Base-by-base conservation (phyloP, 495 filamentous ascomycete genomes). In the Neurospora sp. region DNA sequence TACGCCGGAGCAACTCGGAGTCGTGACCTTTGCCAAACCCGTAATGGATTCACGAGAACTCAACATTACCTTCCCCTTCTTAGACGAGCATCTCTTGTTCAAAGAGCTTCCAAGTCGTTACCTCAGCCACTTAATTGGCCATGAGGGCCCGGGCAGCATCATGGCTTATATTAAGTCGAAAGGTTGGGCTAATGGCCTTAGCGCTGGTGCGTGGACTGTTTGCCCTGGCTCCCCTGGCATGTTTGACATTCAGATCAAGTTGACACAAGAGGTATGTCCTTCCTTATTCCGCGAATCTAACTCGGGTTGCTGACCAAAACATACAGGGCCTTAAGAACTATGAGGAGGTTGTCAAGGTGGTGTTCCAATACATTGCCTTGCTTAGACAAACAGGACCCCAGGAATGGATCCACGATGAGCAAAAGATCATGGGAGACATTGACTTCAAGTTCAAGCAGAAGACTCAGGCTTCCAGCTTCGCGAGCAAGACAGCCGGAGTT, bases 391-490 rank as follows among this genome's bases (percentile, higher is more conserved):
- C 88, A 10, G 89, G 92, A 40, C 94, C 94, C 0, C 92, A 97
- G 81, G 84, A 94, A 79, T 98, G 96, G 96, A 93, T 98, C 73
- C 91, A 94, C 75, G 90, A 94, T 39, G 96, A 99, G 79, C 90
- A 96, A 79, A 94, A 93, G 82, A 90, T 90, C 70, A 89, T 98
- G 82, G 89, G 91, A 39, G 93, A 97, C 75, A 92, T 99, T 46
- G 92, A 97, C 75, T 99, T 99, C 84, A 90, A 89, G 72, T 99
- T 96, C 84, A 93, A 89, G 81, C 92, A 98, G 80, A 99, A 99
- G 85, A 91, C 89, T 2, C 93, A 92, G 18, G 92, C 96, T 1
- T 94, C 90, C 74, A 89, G 90, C 40, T 97, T 97, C 79, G 96
- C 94, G 1, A 96, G 93, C 80, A 89, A 87, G 70, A 86, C 94